Percentiles rank a stretch among this genome's conserved stretches.
phyloP scores from a whole-genome alignment of 2,329 filamentous ascomycete genomes.

The Fusarium sp. region DNA sequence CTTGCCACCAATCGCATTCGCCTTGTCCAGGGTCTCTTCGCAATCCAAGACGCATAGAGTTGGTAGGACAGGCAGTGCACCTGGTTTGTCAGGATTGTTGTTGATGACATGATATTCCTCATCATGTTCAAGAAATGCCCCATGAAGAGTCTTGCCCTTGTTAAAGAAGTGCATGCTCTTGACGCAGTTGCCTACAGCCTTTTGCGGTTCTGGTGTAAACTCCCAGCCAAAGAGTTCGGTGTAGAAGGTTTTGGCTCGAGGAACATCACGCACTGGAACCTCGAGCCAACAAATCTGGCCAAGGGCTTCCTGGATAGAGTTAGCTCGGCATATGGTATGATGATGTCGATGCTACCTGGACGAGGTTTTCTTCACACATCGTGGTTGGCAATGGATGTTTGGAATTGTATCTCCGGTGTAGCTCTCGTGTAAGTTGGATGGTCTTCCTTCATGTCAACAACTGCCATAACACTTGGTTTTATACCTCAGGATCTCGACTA shows the following conservation, averaged over 20 bases:
- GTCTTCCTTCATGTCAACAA: background rate
- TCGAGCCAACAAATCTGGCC: slow-evolving; percentile 57
- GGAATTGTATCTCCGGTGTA: background rate
- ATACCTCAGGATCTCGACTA: slow-evolving; percentile 21
- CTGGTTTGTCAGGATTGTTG: slow-evolving; percentile 41
- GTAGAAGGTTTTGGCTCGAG: slow-evolving; percentile 55
- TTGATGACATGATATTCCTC: slow-evolving; percentile 48
- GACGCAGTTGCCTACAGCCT: slow-evolving; percentile 40
- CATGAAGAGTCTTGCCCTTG: slow-evolving; percentile 50
- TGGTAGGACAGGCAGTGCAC: slow-evolving; percentile 49
- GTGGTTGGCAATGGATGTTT: background rate
- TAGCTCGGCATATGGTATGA: background rate
- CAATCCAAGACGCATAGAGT: slow-evolving; percentile 53
- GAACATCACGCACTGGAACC: slow-evolving; percentile 52
- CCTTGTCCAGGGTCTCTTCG: slow-evolving; percentile 48
- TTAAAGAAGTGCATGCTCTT: slow-evolving; percentile 53
- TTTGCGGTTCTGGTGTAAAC: slow-evolving; percentile 37
- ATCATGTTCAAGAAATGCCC: slow-evolving; percentile 53
- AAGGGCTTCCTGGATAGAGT: slow-evolving; percentile 34
- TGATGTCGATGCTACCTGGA: slow-evolving; percentile 22
- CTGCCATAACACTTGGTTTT: slow-evolving; percentile 20
- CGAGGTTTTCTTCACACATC: slow-evolving; percentile 19
- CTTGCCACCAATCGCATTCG: slow-evolving; percentile 50
- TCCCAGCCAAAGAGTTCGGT: slow-evolving; percentile 53
- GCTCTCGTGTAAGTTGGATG: background rate